Percentiles rank a stretch among this genome's conserved stretches.
These are phyloP conservation scores for Achaetomiella virescens DNA, from an alignment of 495 filamentous ascomycete genomes.

Conservation along the genomic window DNA sequence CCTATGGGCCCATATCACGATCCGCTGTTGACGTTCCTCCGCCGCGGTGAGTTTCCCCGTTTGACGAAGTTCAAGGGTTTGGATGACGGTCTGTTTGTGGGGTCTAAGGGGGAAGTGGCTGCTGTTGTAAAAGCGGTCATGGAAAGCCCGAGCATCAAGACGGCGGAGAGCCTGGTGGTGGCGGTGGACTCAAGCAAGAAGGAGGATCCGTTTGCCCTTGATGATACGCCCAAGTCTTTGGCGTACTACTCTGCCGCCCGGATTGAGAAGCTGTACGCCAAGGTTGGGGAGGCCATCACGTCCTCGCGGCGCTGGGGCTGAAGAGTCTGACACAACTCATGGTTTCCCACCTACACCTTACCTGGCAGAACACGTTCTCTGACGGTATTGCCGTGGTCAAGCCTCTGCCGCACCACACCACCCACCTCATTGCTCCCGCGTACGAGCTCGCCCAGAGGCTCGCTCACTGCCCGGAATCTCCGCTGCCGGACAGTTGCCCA, in stretches of 20 bases:
- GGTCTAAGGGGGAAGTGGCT: constrained; percentile 59
- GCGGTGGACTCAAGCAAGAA: constrained; percentile 36
- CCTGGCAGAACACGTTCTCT: constrained; percentile 72
- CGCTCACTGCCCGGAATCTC: constrained; percentile 62
- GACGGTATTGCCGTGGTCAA: constrained; percentile 72
- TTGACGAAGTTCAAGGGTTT: constrained; percentile 72
- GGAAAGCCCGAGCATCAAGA: constrained; percentile 45
- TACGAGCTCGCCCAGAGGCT: constrained; percentile 65
- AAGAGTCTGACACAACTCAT: constrained; percentile 65
- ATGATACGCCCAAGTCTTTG: constrained; percentile 56
- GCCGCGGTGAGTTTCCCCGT: constrained; percentile 63
- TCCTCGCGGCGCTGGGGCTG: constrained; percentile 51
- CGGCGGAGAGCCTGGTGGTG: constrained; percentile 52
- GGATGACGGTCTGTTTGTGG: constrained; percentile 66
- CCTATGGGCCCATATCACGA: constrained; percentile 83
- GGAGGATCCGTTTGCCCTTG: constrained; percentile 55
- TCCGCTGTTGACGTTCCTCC: constrained; percentile 59
- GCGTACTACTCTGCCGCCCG: constrained; percentile 69
- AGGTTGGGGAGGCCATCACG: constrained; percentile 56
- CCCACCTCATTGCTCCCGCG: constrained; percentile 62
- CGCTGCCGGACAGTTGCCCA: constrained; percentile 73
- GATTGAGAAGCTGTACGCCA: constrained; percentile 56
- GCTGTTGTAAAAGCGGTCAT: constrained; percentile 61
- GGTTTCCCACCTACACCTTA: constrained; percentile 77
- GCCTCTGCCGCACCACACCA: constrained; percentile 65